phyloP scores from a whole-genome alignment of 2,329 filamentous ascomycete genomes.

The Apiospora pterosperma region DNA sequence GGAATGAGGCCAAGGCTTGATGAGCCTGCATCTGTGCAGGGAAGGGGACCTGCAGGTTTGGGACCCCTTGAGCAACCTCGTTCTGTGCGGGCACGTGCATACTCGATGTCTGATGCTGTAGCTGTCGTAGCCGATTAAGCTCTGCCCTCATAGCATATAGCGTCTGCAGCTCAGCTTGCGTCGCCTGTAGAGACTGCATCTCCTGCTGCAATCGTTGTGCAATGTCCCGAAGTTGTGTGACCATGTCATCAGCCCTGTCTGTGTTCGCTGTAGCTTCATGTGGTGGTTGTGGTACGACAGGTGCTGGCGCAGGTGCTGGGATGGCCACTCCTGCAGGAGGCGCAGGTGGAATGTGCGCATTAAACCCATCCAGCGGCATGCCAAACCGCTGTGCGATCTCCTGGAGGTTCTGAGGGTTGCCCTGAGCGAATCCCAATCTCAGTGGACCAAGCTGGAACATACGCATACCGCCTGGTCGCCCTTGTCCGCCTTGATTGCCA shows the following conservation, averaged over 20 bases:
- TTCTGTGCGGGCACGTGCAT: slow-evolving; percentile 11
- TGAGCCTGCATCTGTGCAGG: slow-evolving; percentile 12
- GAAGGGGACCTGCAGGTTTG: slow-evolving; percentile 14
- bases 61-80: slow-evolving; percentile 7
- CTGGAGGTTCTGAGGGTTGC: slow-evolving; percentile 57
- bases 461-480: slow-evolving; percentile 44
- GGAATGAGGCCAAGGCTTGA: slow-evolving; percentile 11
- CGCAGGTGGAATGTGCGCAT: slow-evolving; percentile 16
- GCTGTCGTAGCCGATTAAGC: slow-evolving; percentile 59
- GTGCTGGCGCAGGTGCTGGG: slow-evolving; percentile 9
- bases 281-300: slow-evolving; percentile 4
- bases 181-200: slow-evolving; percentile 57
- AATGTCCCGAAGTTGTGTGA: slow-evolving; percentile 60
- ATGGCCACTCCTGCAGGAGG: slow-evolving; percentile 8
- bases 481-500: slow-evolving; percentile 30
- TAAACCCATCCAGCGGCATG: slow-evolving; percentile 31
- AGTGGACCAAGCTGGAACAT: slow-evolving; percentile 74
- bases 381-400: slow-evolving; percentile 65
- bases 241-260: slow-evolving; percentile 37
- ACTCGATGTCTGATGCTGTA: slow-evolving; percentile 21
- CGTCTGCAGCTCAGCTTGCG: slow-evolving; percentile 62
- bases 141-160: slow-evolving; percentile 67
- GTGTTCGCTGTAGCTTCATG: slow-evolving; percentile 12
- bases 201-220: slow-evolving; percentile 69
- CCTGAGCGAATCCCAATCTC: slow-evolving; percentile 74